Percentiles rank a stretch among this genome's conserved stretches.
phyloP scores from a whole-genome alignment of 179 eudicot genomes.

The Spinacia oleracea region DNA sequence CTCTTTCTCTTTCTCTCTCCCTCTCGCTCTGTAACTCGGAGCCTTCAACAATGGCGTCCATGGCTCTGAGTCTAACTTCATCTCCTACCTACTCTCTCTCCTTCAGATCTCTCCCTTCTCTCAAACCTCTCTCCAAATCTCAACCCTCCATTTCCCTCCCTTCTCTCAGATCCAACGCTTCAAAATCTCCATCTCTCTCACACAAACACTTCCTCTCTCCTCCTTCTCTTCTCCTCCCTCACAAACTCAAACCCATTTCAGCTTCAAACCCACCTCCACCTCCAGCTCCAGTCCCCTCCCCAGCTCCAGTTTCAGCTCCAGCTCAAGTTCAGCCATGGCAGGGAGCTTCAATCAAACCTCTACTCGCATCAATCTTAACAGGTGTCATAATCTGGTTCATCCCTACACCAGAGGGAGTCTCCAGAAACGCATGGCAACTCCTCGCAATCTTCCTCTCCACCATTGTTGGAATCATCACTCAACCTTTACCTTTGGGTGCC shows the following conservation, averaged over 20 bases:
- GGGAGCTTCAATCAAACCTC: slow-evolving; percentile 73
- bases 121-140: slow-evolving; percentile 25
- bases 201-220: slow-evolving; percentile 14
- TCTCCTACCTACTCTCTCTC: slow-evolving; percentile 40
- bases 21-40: background rate
- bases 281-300: background rate
- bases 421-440: slow-evolving; percentile 74
- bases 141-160: slow-evolving; percentile 22
- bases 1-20: background rate
- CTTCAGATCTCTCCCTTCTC: slow-evolving; percentile 37
- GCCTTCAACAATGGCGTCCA: slow-evolving; percentile 56
- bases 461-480: slow-evolving; percentile 86
- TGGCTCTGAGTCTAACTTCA: slow-evolving; percentile 41
- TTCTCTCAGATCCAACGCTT: slow-evolving; percentile 24
- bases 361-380: slow-evolving; percentile 60
- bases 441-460: slow-evolving; percentile 81
- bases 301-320: slow-evolving; percentile 6
- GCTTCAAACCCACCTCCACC: slow-evolving; percentile 6
- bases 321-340: slow-evolving; percentile 47
- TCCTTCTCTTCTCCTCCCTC: slow-evolving; percentile 13
- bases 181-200: background rate
- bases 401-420: slow-evolving; percentile 71
- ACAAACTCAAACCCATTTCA: background rate
- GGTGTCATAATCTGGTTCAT: slow-evolving; percentile 73
- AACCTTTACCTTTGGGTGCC: slow-evolving; percentile 89